These are phyloP conservation scores for Malus sieversii DNA, from an alignment of 306 rosid genomes.

Conservation along the genomic window DNA sequence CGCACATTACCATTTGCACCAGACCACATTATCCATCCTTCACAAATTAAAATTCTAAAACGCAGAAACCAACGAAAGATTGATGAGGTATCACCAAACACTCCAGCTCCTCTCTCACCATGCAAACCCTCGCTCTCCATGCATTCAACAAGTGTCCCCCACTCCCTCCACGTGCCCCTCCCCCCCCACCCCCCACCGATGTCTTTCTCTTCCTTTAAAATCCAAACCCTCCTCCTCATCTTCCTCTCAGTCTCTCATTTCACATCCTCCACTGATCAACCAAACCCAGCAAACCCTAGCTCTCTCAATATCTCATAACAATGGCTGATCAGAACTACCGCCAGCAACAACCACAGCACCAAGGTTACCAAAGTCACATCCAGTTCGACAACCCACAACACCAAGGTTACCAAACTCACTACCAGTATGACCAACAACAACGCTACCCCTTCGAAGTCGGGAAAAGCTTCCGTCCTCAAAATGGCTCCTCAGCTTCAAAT, in stretches of 20 bases:
- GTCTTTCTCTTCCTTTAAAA: not conserved
- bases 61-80: not conserved
- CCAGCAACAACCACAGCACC: not conserved
- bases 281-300: not conserved
- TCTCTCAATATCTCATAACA: not conserved
- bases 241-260: not conserved
- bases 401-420: not conserved
- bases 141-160: slow-evolving; percentile 6
- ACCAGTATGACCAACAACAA: slow-evolving; percentile 2
- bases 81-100: not conserved
- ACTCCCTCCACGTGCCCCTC: slow-evolving; percentile 31
- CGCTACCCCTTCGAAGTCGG: slow-evolving; percentile 7
- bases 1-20: not conserved
- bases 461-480: slow-evolving; percentile 8
- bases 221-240: not conserved
- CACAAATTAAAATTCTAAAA: not conserved
- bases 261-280: not conserved
- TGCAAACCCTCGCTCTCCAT: not conserved
- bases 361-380: not conserved
- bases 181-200: not conserved
- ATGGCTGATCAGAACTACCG: not conserved
- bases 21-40: too few relatives aligned
- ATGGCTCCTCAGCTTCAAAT: slow-evolving; percentile 24
- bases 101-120: not conserved
- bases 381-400: not conserved